A percentile compares a stretch with the other conserved stretches of the same genome.
Conservation (phyloP, 1,284 basidiomycete genomes). For the Ustilago loliicola region DNA sequence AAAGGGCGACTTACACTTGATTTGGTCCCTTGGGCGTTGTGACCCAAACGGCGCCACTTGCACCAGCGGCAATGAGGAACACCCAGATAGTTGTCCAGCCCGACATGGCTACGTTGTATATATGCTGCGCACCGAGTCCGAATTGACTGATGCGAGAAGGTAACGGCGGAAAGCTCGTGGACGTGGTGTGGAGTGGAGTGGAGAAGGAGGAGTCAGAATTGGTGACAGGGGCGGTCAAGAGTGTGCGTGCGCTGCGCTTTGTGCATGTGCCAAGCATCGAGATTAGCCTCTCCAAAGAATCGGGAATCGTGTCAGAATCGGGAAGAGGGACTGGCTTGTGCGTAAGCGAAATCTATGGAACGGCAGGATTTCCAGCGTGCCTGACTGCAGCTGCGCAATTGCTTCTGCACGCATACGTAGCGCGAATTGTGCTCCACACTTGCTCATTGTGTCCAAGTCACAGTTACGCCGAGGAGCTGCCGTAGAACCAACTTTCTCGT, state of each 20-base stretch:
- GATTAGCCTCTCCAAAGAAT: slow-evolving; percentile 7
- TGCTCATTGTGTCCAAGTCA: background rate
- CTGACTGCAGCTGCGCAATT: background rate
- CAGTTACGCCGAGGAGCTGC: slow-evolving; percentile 16
- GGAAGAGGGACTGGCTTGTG: slow-evolving; percentile 30
- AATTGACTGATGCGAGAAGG: background rate
- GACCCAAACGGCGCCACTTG: slow-evolving; percentile 59
- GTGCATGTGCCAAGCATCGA: slow-evolving; percentile 7
- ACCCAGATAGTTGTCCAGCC: slow-evolving; percentile 69
- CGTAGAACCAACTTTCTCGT: background rate
- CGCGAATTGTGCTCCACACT: background rate
- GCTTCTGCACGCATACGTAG: slow-evolving; percentile 24
- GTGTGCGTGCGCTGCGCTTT: slow-evolving; percentile 9
- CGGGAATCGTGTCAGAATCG: slow-evolving; percentile 7
- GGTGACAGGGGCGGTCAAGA: background rate
- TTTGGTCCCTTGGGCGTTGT: slow-evolving; percentile 68
- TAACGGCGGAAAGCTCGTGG: background rate
- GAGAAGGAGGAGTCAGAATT: slow-evolving; percentile 8
- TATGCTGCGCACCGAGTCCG: slow-evolving; percentile 1
- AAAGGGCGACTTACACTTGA: slow-evolving; percentile 61
- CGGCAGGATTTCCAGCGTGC: background rate
- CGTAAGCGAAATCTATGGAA: slow-evolving; percentile 15
- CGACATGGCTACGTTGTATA: slow-evolving; percentile 55
- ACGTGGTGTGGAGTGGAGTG: background rate
- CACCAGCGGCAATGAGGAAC: slow-evolving; percentile 54